Evolutionary conservation across 192 early-diverging fungal species (phyloP), one percentile per base, ranked within the genome.

Genomic region (Physocladia obscura): DNA sequence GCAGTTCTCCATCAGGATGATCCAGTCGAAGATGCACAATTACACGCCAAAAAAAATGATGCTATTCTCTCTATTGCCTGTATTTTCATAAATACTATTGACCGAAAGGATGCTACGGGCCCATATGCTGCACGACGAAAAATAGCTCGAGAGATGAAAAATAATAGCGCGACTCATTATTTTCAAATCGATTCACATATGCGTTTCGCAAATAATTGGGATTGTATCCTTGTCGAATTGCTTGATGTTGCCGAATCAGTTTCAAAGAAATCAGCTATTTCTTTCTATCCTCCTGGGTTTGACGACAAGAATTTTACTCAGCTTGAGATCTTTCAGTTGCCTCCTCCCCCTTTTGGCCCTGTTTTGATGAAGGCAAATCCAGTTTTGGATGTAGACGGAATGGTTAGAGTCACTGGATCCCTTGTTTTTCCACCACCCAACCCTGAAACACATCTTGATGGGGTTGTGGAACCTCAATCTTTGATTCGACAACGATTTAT

Each of bases 121-220:
- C 69, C 69, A 13, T 57, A 57, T 29, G 21, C 37, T 32, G 69
- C 69, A 4, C 69, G 69, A 1, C 48, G 15, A n/a, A 35, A 4
- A 24, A 71, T 71, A 31, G 37, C 21, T 27, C 13, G 49, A 17
- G 4, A 37, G 5, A 22, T 74, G 1, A 29, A n/a, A 24, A 8
- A 8, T 8, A 8, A 44, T 13, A 13, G 11, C 8, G 40, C 40
- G n/a, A 44, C 40, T 13, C 63, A 57, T 39, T 49, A 49, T 47
- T 55, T 74, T 21, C 73, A 70, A 61, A 29, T 74, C 63, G 73
- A 74, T 54, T 74, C 70, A 17, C 73, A 74, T 39, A 74, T 74
- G 73, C 68, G 73, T 21, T 74, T 74, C 27, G 37, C 21, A 6
- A 15, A 52, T 22, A 57, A 57, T 29, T 74, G 73, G 73, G 73